phyloP scores from a whole-genome alignment of 140 eudicot species.

The Cichorium intybus region DNA sequence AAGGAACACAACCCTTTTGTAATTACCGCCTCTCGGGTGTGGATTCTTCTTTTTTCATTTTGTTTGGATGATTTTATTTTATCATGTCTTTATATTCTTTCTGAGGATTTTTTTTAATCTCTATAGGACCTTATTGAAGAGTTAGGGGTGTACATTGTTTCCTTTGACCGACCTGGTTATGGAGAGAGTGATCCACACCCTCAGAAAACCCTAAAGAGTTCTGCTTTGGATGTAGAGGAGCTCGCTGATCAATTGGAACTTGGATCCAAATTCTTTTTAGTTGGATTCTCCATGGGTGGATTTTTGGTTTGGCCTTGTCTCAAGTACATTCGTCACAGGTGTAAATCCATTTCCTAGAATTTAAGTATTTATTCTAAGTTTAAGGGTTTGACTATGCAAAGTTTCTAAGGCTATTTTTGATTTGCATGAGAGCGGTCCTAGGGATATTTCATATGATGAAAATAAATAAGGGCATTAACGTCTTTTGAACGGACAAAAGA shows the following conservation, averaged over 20 bases:
- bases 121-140: conserved; percentile 59
- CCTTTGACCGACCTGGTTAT: conserved; percentile 93
- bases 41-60: no score
- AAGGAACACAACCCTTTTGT: conserved; percentile 54
- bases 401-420: no score
- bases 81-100: not conserved
- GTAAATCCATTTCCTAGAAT: no score
- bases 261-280: conserved; percentile 62
- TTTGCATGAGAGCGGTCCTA: no score
- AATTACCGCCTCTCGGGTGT: conserved; percentile 53
- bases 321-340: conserved; percentile 83
- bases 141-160: conserved; percentile 59
- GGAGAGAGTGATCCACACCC: conserved; percentile 95
- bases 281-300: conserved; percentile 81
- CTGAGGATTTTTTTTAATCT: conserved; percentile 27
- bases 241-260: conserved; percentile 80
- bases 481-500: no score
- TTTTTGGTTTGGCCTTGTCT: conserved; percentile 66
- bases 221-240: conserved; percentile 75
- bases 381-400: no score
- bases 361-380: no score
- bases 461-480: no score
- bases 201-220: conserved; percentile 55
- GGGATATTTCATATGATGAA: no score
- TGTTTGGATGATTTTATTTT: no score